Evolutionary conservation across 805 yeast genomes (phyloP).

Genomic region (Cyberlindnera americana): DNA sequence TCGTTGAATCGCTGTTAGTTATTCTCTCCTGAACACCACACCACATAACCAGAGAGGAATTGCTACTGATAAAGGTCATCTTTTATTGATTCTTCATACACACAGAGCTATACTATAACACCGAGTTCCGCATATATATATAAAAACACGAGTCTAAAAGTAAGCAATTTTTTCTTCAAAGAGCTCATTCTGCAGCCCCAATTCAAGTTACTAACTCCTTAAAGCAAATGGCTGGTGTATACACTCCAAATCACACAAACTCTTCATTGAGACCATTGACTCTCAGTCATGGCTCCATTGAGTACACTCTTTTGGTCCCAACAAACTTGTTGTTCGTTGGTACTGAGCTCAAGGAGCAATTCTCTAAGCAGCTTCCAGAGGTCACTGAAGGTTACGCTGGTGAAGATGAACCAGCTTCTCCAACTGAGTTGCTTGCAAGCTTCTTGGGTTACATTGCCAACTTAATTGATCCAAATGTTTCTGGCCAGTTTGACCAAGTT

Average conservation of each 20-base stretch:
- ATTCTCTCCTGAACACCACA: slow-evolving; percentile 3
- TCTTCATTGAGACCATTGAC: slow-evolving; percentile 72
- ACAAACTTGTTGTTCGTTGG: slow-evolving; percentile 73
- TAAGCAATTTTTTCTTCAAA: too few species aligned
- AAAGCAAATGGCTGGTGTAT: slow-evolving; percentile 25
- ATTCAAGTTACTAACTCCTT: background rate
- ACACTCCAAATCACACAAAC: slow-evolving; percentile 28
- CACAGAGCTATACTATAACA: background rate
- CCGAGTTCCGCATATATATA: background rate
- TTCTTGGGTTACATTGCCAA: slow-evolving; percentile 73
- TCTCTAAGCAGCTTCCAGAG: slow-evolving; percentile 67
- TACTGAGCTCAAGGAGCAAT: slow-evolving; percentile 85
- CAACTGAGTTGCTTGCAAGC: slow-evolving; percentile 78
- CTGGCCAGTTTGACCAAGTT: slow-evolving; percentile 64
- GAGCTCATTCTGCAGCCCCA: too few species aligned
- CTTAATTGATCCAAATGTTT: slow-evolving; percentile 39
- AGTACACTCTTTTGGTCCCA: slow-evolving; percentile 85
- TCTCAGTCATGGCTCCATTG: slow-evolving; percentile 80
- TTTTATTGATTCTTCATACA: background rate
- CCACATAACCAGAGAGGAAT: background rate
- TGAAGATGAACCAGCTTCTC: slow-evolving; percentile 84
- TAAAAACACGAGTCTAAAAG: too few species aligned
- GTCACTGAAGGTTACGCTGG: slow-evolving; percentile 81
- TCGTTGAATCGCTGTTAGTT: background rate
- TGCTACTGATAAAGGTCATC: background rate